Conservation (phyloP, 2,329 filamentous ascomycete genomes). For the Coniochaeta pulveracea region DNA sequence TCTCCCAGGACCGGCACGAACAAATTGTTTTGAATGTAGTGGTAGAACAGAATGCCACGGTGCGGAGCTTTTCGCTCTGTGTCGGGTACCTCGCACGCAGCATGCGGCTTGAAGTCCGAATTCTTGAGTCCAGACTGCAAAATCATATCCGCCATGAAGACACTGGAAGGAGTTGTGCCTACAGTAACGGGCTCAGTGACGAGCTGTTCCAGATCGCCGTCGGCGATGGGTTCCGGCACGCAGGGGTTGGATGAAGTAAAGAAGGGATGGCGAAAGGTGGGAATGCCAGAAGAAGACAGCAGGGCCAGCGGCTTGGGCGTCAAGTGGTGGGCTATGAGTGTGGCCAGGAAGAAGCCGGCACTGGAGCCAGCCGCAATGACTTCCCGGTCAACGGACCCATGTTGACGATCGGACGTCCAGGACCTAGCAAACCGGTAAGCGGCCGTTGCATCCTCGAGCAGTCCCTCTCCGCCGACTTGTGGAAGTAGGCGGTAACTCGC, state of each 20-base stretch:
- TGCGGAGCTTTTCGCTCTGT: neutral
- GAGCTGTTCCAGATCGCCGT: conserved; percentile 13
- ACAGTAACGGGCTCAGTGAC: conserved; percentile 14
- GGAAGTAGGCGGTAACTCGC: conserved; percentile 23
- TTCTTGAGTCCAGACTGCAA: conserved; percentile 17
- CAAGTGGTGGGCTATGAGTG: conserved; percentile 17
- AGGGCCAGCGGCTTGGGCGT: conserved; percentile 19
- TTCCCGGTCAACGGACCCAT: conserved; percentile 10
- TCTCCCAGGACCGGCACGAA: conserved; percentile 16
- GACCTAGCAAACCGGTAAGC: conserved; percentile 20
- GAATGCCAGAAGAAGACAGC: conserved; percentile 22
- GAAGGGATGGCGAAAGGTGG: conserved; percentile 22
- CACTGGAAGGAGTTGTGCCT: conserved; percentile 10
- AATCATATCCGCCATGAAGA: conserved; percentile 17
- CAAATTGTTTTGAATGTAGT: conserved; percentile 20
- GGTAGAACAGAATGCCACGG: conserved; percentile 19
- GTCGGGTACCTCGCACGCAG: neutral
- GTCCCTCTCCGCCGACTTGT: conserved; percentile 15
- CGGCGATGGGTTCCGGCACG: conserved; percentile 15
- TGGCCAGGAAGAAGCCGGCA: conserved; percentile 21
- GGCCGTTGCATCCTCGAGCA: conserved; percentile 18
- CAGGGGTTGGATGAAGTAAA: conserved; percentile 21
- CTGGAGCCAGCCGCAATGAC: conserved; percentile 22
- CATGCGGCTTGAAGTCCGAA: conserved; percentile 9
- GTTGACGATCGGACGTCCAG: too few species aligned